Base-by-base conservation (phyloP, 2,329 filamentous ascomycete species). In the Chaetomiaceae sp. region DNA sequence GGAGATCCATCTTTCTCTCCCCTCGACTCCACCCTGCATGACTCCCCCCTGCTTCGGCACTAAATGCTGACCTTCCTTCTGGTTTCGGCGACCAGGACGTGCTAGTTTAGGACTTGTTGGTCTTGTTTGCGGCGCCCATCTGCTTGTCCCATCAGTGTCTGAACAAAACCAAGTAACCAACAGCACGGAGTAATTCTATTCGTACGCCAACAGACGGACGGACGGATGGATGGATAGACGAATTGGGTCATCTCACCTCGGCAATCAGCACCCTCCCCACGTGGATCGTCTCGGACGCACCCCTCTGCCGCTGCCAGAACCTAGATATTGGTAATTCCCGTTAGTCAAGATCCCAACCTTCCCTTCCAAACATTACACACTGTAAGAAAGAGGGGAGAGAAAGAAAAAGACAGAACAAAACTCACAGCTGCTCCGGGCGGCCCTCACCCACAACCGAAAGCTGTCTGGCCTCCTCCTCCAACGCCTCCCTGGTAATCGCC, bases 381-480 rank as follows among this genome's bases (percentile, higher is more conserved):
- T 0, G 19, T 34, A n/a, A 25, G 6, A 31, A 21, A 39, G 3
- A 20, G 23, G 44, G 21, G 25, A 43, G 33, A 8, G 33, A 43
- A 21, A 33, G 12, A 12, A 39, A 37, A 34, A 30, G 19, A 41
- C 20, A 27, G 5, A 4, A 44, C 5, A 27, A 30, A 30, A 55
- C 56, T 55, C 37, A 59, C 58, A 68, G 56, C 55, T 82, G 73
- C 55, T 81, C 78, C 1, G 77, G 72, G 3, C 71, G 71, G 33
- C 73, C 73, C 39, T 75, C 71, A 3, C 76, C 76, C 9, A 64
- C 66, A 9, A 73, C 67, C 1, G 77, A 80, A n/a, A 73, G 65
- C 48, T 70, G 65, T 20, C 78, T 72, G 2, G 78, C 78, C 55
- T 82, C 79, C 45, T 82, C 86, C 64, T 90, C 86, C 1, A 90